Evolutionary conservation across 1,284 basidiomycete species (phyloP).

Genomic region (Coriolopsis trogii): DNA sequence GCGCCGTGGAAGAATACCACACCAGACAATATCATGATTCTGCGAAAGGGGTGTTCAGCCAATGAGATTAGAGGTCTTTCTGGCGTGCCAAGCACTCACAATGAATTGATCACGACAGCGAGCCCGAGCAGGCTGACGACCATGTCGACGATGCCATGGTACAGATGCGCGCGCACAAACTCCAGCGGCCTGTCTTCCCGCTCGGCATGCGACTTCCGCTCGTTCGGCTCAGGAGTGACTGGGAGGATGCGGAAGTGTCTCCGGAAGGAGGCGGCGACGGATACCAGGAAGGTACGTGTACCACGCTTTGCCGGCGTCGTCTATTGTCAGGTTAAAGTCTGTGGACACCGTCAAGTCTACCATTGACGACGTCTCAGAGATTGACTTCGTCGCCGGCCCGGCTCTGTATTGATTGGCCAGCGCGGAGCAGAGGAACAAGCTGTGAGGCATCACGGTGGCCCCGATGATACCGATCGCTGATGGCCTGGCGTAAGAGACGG

Average conservation of each 20-base stretch:
- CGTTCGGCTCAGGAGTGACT: slow-evolving; percentile 17
- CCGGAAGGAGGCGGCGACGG: neutral
- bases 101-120: slow-evolving; percentile 86
- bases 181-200: slow-evolving; percentile 65
- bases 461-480: slow-evolving; percentile 82
- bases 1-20: slow-evolving; percentile 75
- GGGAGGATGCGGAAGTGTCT: slow-evolving; percentile 27
- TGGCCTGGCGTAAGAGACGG: slow-evolving; percentile 4
- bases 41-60: slow-evolving; percentile 33
- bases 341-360: slow-evolving; percentile 14
- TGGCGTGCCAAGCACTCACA: slow-evolving; percentile 45
- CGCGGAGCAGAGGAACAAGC: slow-evolving; percentile 86
- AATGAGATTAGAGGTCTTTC: neutral
- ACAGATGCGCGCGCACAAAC: slow-evolving; percentile 78
- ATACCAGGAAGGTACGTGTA: slow-evolving; percentile 1
- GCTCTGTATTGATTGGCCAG: slow-evolving; percentile 82
- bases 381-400: slow-evolving; percentile 26
- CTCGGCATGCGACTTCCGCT: slow-evolving; percentile 32
- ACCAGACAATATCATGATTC: slow-evolving; percentile 70
- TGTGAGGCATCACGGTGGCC: slow-evolving; percentile 91
- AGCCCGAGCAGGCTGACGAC: slow-evolving; percentile 73
- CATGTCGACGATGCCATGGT: slow-evolving; percentile 75
- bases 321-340: slow-evolving; percentile 11
- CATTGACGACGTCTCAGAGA: slow-evolving; percentile 3
- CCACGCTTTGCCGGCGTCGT: neutral